Conservation (phyloP, 495 filamentous ascomycete species). For the Tuber indicum region DNA sequence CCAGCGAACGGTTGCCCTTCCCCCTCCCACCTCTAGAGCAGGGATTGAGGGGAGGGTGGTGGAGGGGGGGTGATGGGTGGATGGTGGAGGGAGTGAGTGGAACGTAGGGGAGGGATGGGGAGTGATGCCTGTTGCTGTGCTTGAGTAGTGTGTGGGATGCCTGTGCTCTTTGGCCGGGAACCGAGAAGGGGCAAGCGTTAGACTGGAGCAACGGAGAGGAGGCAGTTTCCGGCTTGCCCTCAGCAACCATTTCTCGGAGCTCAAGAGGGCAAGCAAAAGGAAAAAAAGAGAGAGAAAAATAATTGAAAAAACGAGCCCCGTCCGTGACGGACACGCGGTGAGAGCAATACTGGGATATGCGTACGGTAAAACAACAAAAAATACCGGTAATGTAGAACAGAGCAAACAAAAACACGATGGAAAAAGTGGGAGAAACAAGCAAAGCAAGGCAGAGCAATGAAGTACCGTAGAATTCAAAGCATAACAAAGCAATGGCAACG, state of each 20-base stretch:
- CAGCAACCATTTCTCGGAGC: conserved; percentile 11
- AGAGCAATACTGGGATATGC: conserved; percentile 13
- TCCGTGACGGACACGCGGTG: conserved; percentile 8
- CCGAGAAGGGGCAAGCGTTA: conserved; percentile 35
- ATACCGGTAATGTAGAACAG: conserved; percentile 8
- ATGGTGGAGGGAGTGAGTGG: conserved; percentile 19
- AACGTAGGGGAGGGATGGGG: conserved; percentile 10
- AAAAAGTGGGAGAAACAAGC: not conserved
- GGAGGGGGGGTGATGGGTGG: conserved; percentile 18
- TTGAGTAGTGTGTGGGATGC: conserved; percentile 22
- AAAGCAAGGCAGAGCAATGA: conserved; percentile 1
- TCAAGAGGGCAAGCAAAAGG: conserved; percentile 6
- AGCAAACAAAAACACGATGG: not conserved
- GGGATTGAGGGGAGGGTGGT: conserved; percentile 25
- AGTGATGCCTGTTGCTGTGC: conserved; percentile 20
- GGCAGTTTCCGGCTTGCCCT: conserved; percentile 40
- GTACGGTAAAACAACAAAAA: conserved; percentile 21
- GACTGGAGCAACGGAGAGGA: conserved; percentile 31
- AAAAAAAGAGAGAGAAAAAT: conserved; percentile 12
- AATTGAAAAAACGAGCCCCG: conserved; percentile 18
- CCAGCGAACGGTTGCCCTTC: conserved; percentile 19
- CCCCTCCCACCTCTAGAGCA: conserved; percentile 21
- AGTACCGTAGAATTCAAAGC: conserved; percentile 1
- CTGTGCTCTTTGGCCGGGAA: conserved; percentile 33
- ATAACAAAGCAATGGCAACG: not conserved